A percentile compares a stretch with the other conserved stretches of the same genome.
These are phyloP conservation scores for Globisporangium spiculum DNA, from an alignment of 352 stramenopile species.

Conservation along the genomic window DNA sequence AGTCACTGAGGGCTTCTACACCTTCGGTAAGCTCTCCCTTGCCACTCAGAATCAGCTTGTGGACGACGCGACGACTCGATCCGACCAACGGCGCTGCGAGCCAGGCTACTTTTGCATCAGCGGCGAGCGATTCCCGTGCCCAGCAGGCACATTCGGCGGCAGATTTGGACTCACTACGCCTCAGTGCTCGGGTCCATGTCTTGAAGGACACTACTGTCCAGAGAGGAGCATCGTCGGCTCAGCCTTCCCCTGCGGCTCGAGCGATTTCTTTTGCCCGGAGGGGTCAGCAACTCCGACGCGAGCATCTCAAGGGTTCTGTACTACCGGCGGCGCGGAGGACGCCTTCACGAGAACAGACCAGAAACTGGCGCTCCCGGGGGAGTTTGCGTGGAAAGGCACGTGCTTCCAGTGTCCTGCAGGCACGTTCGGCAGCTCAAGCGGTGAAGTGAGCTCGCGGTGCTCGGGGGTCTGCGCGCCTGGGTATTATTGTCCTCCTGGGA, in stretches of 20 bases:
- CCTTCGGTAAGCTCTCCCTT: conserved; percentile 20
- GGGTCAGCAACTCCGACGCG: conserved; percentile 17
- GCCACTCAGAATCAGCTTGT: conserved; percentile 20
- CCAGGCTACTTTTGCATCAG: conserved; percentile 66
- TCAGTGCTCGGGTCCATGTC: conserved; percentile 40
- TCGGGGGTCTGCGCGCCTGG: conserved; percentile 48
- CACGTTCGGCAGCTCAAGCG: conserved; percentile 39
- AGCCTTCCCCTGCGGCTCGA: conserved; percentile 20
- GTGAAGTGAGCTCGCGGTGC: conserved; percentile 47
- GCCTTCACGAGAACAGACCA: conserved; percentile 28
- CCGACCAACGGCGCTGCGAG: conserved; percentile 47
- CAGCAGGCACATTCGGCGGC: conserved; percentile 57
- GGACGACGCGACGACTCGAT: conserved; percentile 45
- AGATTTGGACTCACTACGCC: conserved; percentile 20
- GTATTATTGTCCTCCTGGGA: conserved; percentile 66
- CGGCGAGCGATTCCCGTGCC: conserved; percentile 62
- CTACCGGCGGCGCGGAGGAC: conserved; percentile 11
- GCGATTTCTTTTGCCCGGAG: conserved; percentile 33
- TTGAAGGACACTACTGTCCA: conserved; percentile 41
- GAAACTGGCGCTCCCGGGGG: conserved; percentile 32
- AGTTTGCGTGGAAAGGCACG: conserved; percentile 55
- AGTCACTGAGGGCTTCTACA: conserved; percentile 53
- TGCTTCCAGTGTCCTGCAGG: conserved; percentile 69
- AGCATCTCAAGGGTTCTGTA: conserved; percentile 33
- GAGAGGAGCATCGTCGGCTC: conserved; percentile 20